Conservation (phyloP, 176 grass and related monocot species). For the Triticum monococcum region DNA sequence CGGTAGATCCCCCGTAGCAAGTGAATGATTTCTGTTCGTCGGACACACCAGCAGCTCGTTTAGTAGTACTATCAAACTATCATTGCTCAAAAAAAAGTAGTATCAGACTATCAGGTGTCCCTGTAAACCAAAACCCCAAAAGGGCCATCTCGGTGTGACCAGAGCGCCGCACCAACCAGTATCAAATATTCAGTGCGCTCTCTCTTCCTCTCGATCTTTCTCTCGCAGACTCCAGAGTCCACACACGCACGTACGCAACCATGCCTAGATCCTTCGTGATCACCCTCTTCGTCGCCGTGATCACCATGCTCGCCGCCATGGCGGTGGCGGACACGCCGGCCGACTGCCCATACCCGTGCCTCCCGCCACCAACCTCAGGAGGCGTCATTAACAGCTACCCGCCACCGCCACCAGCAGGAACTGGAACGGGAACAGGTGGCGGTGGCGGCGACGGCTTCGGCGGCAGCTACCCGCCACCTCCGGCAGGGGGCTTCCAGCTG, state of each 20-base stretch:
- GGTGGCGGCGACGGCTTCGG: background rate
- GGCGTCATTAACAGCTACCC: slow-evolving; percentile 34
- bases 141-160: background rate
- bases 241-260: background rate
- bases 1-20: background rate
- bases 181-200: background rate
- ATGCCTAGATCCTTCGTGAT: slow-evolving; percentile 24
- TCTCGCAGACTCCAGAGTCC: background rate
- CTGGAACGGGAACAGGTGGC: background rate
- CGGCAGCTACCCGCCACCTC: slow-evolving; percentile 29
- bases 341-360: slow-evolving; percentile 61
- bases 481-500: slow-evolving; percentile 24
- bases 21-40: background rate
- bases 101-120: background rate
- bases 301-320: slow-evolving; percentile 17
- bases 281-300: slow-evolving; percentile 13
- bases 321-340: slow-evolving; percentile 31
- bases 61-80: background rate
- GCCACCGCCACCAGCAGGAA: slow-evolving; percentile 25
- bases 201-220: background rate
- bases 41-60: background rate
- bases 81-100: background rate
- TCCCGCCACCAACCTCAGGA: slow-evolving; percentile 36
- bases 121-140: background rate
- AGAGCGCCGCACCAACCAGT: slow-evolving; percentile 11